Evolutionary conservation across 2,329 filamentous ascomycete species (phyloP).

Genomic region (Parastagonospora avenae): DNA sequence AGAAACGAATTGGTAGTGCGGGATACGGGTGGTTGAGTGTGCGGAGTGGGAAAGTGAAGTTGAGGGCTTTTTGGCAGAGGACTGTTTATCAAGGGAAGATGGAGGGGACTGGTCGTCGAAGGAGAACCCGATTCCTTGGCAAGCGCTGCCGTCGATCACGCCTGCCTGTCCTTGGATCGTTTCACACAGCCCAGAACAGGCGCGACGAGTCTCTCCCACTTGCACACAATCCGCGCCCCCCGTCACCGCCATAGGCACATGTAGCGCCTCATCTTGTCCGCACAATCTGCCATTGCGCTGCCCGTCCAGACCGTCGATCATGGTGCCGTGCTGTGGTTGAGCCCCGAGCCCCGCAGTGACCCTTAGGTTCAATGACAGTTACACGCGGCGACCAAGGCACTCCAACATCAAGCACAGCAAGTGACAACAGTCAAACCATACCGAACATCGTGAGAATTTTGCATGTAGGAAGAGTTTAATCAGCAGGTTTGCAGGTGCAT

Average conservation of each 20-base stretch:
- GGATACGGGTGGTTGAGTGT: constrained; percentile 8
- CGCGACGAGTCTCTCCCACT: constrained; percentile 20
- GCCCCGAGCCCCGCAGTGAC: constrained; percentile 25
- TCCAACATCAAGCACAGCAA: no score
- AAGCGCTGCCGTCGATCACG: constrained; percentile 30
- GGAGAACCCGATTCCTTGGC: constrained; percentile 29
- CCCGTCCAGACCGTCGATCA: constrained; percentile 1
- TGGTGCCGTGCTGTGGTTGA: not conserved
- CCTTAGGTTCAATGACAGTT: constrained; percentile 19
- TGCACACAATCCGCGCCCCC: constrained; percentile 5
- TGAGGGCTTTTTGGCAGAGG: constrained; percentile 23
- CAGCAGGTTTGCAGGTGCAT: no score
- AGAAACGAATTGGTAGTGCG: constrained; percentile 6
- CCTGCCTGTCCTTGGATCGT: constrained; percentile 25
- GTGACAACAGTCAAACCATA: no score
- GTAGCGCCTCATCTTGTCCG: not conserved
- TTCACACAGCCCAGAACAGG: constrained; percentile 34
- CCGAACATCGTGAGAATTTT: no score
- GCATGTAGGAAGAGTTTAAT: no score
- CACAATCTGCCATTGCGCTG: not conserved
- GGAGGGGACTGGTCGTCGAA: constrained; percentile 25
- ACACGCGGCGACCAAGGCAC: constrained; percentile 7
- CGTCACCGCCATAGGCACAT: constrained; percentile 16
- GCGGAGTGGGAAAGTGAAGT: constrained; percentile 24
- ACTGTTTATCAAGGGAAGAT: constrained; percentile 33